These are phyloP conservation scores for Vitellaria paradoxa DNA, from an alignment of 179 eudicot genomes.

Conservation along the genomic window DNA sequence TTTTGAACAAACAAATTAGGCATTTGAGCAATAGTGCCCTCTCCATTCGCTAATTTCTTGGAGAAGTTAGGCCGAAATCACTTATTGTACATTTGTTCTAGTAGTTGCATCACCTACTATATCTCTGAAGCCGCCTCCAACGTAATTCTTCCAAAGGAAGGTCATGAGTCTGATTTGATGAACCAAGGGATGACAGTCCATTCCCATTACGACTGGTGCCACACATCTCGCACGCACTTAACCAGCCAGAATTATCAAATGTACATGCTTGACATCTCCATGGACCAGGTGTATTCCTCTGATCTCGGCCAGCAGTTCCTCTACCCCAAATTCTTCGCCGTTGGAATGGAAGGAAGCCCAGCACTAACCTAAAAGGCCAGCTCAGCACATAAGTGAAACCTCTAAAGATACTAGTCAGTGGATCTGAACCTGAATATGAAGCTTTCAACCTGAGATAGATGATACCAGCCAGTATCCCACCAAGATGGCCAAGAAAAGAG, in stretches of 20 bases:
- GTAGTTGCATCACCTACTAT: slow-evolving; percentile 33
- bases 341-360: slow-evolving; percentile 25
- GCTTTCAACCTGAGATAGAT: slow-evolving; percentile 52
- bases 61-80: too few species aligned
- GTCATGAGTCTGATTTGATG: slow-evolving; percentile 17
- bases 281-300: slow-evolving; percentile 19
- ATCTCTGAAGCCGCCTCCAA: slow-evolving; percentile 70
- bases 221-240: slow-evolving; percentile 80
- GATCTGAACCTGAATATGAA: slow-evolving; percentile 52
- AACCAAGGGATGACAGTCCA: slow-evolving; percentile 19
- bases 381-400: slow-evolving; percentile 34
- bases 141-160: slow-evolving; percentile 69
- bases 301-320: slow-evolving; percentile 48
- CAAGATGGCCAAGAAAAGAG: slow-evolving; percentile 91
- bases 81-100: too few species aligned
- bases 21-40: too few species aligned
- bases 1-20: too few species aligned
- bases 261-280: slow-evolving; percentile 91
- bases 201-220: slow-evolving; percentile 50
- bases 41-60: too few species aligned
- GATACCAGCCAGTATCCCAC: slow-evolving; percentile 87
- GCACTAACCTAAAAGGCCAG: slow-evolving; percentile 51
- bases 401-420: slow-evolving; percentile 35
- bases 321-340: slow-evolving; percentile 38
- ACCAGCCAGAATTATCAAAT: slow-evolving; percentile 55